A percentile compares a stretch with the other conserved stretches of the same genome.
These are phyloP conservation scores for Apiotrichum siamense DNA, from an alignment of 1,284 basidiomycete genomes.

Conservation along the genomic window DNA sequence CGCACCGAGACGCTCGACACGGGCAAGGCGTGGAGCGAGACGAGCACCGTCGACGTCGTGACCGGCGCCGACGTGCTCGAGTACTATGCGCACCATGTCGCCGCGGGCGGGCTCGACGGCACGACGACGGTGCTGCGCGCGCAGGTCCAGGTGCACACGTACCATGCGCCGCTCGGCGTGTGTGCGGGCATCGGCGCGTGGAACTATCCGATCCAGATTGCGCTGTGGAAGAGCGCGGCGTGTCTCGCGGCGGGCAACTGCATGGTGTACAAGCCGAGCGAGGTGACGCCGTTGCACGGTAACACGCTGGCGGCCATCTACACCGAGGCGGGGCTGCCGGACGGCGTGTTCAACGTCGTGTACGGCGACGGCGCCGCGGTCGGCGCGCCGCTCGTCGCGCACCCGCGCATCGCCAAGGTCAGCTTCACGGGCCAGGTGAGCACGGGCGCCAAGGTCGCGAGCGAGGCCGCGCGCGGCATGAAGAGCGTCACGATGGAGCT, in stretches of 20 bases:
- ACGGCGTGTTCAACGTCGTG: slow-evolving; percentile 17
- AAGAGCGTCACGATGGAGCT: slow-evolving; percentile 20
- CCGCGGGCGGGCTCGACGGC: slow-evolving; percentile 15
- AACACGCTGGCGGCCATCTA: slow-evolving; percentile 14
- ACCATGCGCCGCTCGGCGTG: slow-evolving; percentile 20
- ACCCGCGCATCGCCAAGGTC: slow-evolving; percentile 16
- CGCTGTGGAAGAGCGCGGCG: slow-evolving; percentile 16
- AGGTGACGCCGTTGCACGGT: slow-evolving; percentile 16
- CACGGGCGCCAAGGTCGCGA: slow-evolving; percentile 13
- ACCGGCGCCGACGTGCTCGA: slow-evolving; percentile 17
- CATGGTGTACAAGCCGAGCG: slow-evolving; percentile 20
- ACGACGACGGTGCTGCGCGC: slow-evolving; percentile 11
- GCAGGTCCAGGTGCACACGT: slow-evolving; percentile 11
- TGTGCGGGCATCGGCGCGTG: slow-evolving; percentile 22
- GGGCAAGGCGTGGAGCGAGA: slow-evolving; percentile 17
- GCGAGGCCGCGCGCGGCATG: slow-evolving; percentile 9
- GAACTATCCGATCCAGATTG: slow-evolving; percentile 24
- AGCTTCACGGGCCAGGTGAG: slow-evolving; percentile 17
- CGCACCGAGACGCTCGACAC: slow-evolving; percentile 17
- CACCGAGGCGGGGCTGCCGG: slow-evolving; percentile 13
- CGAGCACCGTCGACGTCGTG: slow-evolving; percentile 12
- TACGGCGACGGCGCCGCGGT: slow-evolving; percentile 10
- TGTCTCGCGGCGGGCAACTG: slow-evolving; percentile 17
- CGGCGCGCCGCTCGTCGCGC: slow-evolving; percentile 13
- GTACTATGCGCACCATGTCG: slow-evolving; percentile 17